A percentile compares a stretch with the other conserved stretches of the same genome.
Conservation (phyloP, 352 stramenopile species). For the Pythium plurisporium region DNA sequence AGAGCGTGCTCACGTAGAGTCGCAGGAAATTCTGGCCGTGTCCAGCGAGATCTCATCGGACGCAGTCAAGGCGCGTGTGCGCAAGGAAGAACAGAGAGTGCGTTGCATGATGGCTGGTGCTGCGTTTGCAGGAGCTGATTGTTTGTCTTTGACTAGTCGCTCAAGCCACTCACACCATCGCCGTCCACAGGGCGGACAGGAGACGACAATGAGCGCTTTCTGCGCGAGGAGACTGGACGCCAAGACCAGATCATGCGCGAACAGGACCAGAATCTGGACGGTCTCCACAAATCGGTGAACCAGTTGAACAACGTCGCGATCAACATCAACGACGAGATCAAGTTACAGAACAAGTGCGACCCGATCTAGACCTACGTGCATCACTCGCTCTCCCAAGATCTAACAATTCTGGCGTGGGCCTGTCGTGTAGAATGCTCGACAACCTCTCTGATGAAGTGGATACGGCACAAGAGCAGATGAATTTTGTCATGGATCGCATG, state of each 20-base stretch:
- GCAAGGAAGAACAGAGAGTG: conserved; percentile 66
- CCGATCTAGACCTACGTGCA: neutral
- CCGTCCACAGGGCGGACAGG: conserved; percentile 11
- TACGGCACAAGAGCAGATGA: conserved; percentile 74
- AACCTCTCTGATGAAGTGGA: conserved; percentile 67
- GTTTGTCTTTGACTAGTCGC: conserved; percentile 24
- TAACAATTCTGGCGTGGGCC: no score
- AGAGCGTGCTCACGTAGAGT: no score
- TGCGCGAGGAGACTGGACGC: conserved; percentile 49
- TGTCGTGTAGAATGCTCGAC: conserved; percentile 62
- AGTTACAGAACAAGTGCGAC: conserved; percentile 72
- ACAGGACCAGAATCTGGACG: conserved; percentile 60
- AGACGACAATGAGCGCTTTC: conserved; percentile 52
- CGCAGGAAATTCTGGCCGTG: conserved; percentile 59
- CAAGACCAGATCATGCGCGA: conserved; percentile 71
- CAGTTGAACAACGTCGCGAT: conserved; percentile 62
- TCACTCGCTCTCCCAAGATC: no score
- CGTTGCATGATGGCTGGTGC: no score
- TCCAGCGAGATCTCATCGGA: conserved; percentile 56
- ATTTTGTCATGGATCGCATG: conserved; percentile 78
- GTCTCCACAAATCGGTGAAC: conserved; percentile 47
- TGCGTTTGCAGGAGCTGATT: no score
- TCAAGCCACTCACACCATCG: conserved; percentile 30
- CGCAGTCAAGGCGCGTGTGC: conserved; percentile 47
- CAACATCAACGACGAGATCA: conserved; percentile 67